Conservation (phyloP, 306 rosid species). For the Malus sylvestris region DNA sequence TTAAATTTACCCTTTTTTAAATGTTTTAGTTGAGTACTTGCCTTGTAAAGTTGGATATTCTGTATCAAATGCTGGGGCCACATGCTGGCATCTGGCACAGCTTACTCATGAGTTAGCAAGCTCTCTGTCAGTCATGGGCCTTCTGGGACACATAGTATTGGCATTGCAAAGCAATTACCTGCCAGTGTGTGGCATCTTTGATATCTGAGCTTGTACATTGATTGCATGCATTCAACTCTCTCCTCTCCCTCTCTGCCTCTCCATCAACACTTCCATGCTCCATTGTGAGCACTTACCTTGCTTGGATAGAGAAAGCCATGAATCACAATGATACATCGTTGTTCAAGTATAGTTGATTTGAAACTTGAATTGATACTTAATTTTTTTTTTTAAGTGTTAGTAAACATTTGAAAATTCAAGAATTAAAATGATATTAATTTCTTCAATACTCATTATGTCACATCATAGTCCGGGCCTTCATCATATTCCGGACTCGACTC, state of each 20-base stretch:
- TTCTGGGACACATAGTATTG: neutral
- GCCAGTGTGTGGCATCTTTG: neutral
- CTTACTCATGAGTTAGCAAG: conserved; percentile 1
- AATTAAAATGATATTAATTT: no score
- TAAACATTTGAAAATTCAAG: no score
- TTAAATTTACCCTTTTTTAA: neutral
- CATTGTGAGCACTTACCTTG: neutral
- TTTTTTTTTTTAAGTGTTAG: neutral
- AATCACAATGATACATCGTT: neutral
- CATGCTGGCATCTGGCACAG: neutral
- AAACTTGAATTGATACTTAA: neutral
- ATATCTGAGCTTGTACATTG: conserved; percentile 4
- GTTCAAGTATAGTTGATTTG: neutral
- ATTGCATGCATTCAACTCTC: neutral
- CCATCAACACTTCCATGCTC: neutral
- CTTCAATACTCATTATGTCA: no score
- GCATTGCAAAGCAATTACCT: neutral
- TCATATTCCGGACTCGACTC: no score
- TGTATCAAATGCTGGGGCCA: conserved; percentile 7
- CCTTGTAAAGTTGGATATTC: neutral
- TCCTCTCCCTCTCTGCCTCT: neutral
- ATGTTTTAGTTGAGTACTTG: neutral
- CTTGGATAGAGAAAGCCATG: neutral
- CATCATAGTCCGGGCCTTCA: no score
- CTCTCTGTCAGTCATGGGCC: conserved; percentile 13